These are phyloP conservation scores for Russula compacta DNA, from an alignment of 768 basidiomycete genomes.

Conservation along the genomic window DNA sequence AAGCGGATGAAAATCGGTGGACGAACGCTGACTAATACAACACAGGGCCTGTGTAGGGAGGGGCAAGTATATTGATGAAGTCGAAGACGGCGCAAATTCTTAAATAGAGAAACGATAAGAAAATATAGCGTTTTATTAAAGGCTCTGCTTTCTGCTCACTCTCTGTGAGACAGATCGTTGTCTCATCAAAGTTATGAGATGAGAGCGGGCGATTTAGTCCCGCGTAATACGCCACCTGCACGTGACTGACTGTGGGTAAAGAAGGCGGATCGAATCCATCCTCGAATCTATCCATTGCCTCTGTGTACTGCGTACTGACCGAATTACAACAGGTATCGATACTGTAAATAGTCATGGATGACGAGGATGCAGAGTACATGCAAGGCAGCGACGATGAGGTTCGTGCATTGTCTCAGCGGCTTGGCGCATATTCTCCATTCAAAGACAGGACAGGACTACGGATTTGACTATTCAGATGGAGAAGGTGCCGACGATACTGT, in stretches of 20 bases:
- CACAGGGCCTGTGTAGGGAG: not conserved
- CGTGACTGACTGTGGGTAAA: not conserved
- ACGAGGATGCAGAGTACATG: conserved; percentile 93
- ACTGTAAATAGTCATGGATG: conserved; percentile 52
- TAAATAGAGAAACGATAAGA: not conserved
- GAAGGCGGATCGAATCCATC: no score
- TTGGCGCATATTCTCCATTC: conserved; percentile 10
- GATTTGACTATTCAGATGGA: conserved; percentile 91
- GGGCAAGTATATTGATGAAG: not conserved
- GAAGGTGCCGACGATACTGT: conserved; percentile 74
- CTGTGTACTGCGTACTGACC: not conserved
- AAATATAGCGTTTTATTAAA: not conserved
- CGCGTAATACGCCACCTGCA: not conserved
- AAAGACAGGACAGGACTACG: conserved; percentile 73
- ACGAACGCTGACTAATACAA: conserved; percentile 8
- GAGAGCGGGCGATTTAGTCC: not conserved
- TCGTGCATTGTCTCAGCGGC: conserved; percentile 12
- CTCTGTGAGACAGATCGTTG: not conserved
- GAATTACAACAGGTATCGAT: not conserved
- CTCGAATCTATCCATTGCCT: no score
- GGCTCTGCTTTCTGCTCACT: not conserved
- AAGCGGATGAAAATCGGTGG: not conserved
- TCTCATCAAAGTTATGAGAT: not conserved
- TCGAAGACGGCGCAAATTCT: not conserved
- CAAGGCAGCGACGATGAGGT: conserved; percentile 84